Evolutionary conservation across 306 rosid species (phyloP).

Genomic region (Cucurbita maxima): DNA sequence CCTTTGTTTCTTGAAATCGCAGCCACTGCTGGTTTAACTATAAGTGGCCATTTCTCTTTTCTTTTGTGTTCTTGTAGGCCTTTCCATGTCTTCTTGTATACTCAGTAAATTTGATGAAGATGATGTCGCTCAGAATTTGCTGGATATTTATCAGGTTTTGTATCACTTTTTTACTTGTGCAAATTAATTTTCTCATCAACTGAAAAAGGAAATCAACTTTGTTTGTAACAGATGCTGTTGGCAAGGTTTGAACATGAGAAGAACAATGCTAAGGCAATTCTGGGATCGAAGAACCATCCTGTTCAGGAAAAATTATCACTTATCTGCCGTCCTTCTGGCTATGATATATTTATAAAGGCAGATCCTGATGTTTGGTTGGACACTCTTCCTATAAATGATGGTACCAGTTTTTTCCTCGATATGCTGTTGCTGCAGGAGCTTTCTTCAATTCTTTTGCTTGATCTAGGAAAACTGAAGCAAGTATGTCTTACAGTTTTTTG

Average conservation of each 20-base stretch:
- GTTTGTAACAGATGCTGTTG: constrained; percentile 30
- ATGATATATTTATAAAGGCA: constrained; percentile 25
- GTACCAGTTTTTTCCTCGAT: constrained; percentile 51
- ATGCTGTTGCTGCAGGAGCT: constrained; percentile 52
- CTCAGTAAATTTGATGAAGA: constrained; percentile 26
- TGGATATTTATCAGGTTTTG: constrained; percentile 44
- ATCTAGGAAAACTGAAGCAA: constrained; percentile 21
- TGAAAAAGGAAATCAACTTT: background rate
- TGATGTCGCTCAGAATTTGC: constrained; percentile 30
- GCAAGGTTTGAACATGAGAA: constrained; percentile 33
- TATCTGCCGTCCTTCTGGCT: constrained; percentile 38
- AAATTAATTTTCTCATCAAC: background rate
- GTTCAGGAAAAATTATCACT: constrained; percentile 17
- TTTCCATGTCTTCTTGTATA: constrained; percentile 46
- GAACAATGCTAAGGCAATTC: constrained; percentile 21
- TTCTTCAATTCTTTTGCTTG: constrained; percentile 34
- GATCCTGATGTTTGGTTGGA: constrained; percentile 49
- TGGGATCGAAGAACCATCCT: constrained; percentile 12
- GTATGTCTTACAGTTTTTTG: constrained; percentile 20
- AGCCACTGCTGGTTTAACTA: background rate
- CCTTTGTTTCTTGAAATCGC: background rate
- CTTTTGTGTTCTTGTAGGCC: constrained; percentile 20
- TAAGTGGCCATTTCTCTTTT: background rate
- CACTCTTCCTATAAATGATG: constrained; percentile 39
- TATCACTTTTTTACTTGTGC: background rate